Base-by-base conservation (phyloP, 1,139 yeast genomes). In the Debaryomyces sp. region DNA sequence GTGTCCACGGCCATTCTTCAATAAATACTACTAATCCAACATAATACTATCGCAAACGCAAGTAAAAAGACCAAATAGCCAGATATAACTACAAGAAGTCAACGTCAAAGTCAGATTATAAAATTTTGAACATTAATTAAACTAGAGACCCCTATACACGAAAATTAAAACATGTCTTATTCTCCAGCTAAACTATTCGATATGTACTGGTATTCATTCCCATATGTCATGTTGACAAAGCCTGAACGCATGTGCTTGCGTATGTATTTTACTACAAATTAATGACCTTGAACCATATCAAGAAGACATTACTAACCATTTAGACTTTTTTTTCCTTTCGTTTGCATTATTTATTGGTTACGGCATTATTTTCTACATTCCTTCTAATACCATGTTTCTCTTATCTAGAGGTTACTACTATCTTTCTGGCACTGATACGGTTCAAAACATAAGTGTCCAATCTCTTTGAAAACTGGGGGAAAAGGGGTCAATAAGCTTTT, bases 291-390 rank as follows among this genome's bases (percentile, higher is more conserved):
- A 13, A 12, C 5, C 35, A 17, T 9, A 10, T 9, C n/a, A 6
- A 8, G 6, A 13, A 13, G 5, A 17, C 24, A 7, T 41, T 41
- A 39, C 42, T 42, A 45, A 45, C 43, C 18, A 13, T 18, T 23
- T 23, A 50, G 53, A 65, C 51, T 37, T 61, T 35, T 63, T 67
- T 48, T 52, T 71, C 43, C 58, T 71, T 41, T 61, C 71, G 38
- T 70, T 71, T 50, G 51, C 64, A 12, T 52, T 67, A 33, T 65
- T 74, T 47, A 62, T 72, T 22, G 66, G 68, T 6, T 74, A 70
- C 56, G 77, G 78, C n/a, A 45, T 73, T n/a, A 71, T 67, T 55
- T 61, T 66, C 41, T 70, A 67, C 58, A 60, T 71, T 49, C 75
- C 78, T 4, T 55, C 66, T 6, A 66, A 65, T 51, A 56, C 70